phyloP scores from a whole-genome alignment of 2,329 filamentous ascomycete genomes.

The Chrysoporthe puriensis region DNA sequence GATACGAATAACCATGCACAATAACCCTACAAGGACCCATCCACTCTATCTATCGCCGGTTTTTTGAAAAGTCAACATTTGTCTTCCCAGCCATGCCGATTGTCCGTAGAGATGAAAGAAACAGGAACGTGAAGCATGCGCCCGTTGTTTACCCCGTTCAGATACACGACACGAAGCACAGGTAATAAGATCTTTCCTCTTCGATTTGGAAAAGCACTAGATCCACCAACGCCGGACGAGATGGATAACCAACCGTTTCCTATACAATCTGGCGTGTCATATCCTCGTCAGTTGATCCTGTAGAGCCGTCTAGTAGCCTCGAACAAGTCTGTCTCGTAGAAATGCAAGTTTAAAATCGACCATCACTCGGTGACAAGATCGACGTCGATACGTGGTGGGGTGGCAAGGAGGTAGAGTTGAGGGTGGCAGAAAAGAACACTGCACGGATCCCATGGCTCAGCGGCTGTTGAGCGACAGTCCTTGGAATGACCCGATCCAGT shows the following conservation, averaged over 20 bases:
- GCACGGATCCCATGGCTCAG: slow-evolving; percentile 36
- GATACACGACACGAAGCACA: slow-evolving; percentile 16
- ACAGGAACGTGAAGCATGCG: slow-evolving; percentile 1
- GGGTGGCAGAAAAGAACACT: not conserved
- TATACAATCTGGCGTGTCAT: slow-evolving; percentile 28
- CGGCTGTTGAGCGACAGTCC: slow-evolving; percentile 72
- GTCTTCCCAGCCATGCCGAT: slow-evolving; percentile 29
- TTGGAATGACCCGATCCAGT: slow-evolving; percentile 70
- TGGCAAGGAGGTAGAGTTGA: not conserved
- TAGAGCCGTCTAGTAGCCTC: slow-evolving; percentile 21
- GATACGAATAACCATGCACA: slow-evolving; percentile 12
- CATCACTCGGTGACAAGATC: slow-evolving; percentile 13
- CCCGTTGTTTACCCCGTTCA: slow-evolving; percentile 4
- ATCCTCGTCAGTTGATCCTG: slow-evolving; percentile 26
- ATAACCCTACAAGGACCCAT: slow-evolving; percentile 6
- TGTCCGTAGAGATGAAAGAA: slow-evolving; percentile 14
- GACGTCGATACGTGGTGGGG: slow-evolving; percentile 19
- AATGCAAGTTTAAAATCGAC: slow-evolving; percentile 22
- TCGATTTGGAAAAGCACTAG: slow-evolving; percentile 23
- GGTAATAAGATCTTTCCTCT: slow-evolving; percentile 29
- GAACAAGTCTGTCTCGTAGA: slow-evolving; percentile 20
- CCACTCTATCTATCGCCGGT: slow-evolving; percentile 27
- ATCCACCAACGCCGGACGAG: slow-evolving; percentile 27
- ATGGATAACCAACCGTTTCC: slow-evolving; percentile 22
- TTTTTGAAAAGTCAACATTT: slow-evolving; percentile 21